phyloP scores from a whole-genome alignment of 805 yeast genomes.

The Ogataea allantospora region DNA sequence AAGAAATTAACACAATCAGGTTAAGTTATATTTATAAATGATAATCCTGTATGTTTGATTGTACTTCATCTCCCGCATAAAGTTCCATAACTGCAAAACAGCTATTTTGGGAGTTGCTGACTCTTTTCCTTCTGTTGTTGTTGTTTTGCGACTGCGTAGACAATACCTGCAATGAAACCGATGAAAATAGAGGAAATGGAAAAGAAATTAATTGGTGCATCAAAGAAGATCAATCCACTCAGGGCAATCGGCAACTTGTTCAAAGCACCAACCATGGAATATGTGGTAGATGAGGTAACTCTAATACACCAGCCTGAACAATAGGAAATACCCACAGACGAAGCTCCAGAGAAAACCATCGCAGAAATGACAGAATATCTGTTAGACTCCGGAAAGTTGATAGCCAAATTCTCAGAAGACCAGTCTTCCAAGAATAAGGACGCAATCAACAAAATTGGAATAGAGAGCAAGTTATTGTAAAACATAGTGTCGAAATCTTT shows the following conservation, averaged over 20 bases:
- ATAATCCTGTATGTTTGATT: too few species aligned
- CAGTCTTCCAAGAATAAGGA: conserved; percentile 89
- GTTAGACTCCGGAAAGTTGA: conserved; percentile 74
- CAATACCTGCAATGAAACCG: conserved; percentile 94
- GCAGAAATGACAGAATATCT: conserved; percentile 69
- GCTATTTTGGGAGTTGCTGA: conserved; percentile 35
- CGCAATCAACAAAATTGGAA: conserved; percentile 78
- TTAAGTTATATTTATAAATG: too few species aligned
- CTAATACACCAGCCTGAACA: conserved; percentile 99
- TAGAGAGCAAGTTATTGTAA: conserved; percentile 91
- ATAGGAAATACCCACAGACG: conserved; percentile 96
- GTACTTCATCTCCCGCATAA: too few species aligned
- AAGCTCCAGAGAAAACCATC: conserved; percentile 90
- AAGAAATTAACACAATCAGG: too few species aligned
- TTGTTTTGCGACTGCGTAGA: conserved; percentile 93
- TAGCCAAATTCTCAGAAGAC: conserved; percentile 73
- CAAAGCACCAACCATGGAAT: conserved; percentile 98
- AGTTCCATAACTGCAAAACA: background rate
- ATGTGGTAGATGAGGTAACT: conserved; percentile 97
- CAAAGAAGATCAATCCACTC: conserved; percentile 91
- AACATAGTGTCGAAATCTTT: conserved; percentile 97
- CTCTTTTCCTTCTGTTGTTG: conserved; percentile 61
- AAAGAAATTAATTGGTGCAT: conserved; percentile 91
- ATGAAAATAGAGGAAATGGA: conserved; percentile 84
- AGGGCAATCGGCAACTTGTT: conserved; percentile 97